phyloP scores from a whole-genome alignment of 2,329 filamentous ascomycete species.

The Aspergillus ochraceus region DNA sequence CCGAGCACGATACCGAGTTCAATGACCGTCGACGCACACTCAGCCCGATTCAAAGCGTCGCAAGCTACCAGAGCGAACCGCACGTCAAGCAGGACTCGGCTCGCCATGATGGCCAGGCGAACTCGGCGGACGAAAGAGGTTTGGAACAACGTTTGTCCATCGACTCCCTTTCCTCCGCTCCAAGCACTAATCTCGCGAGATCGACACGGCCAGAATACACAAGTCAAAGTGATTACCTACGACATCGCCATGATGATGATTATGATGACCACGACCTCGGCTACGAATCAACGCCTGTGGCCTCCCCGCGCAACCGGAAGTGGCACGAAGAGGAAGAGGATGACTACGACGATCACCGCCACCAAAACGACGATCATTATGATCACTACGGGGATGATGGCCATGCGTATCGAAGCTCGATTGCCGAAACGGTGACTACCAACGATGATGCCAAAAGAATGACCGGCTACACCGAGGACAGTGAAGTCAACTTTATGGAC shows the following conservation, averaged over 20 bases:
- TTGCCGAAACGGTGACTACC: constrained; percentile 48
- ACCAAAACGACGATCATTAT: background rate
- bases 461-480: constrained; percentile 57
- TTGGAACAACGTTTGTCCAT: constrained; percentile 53
- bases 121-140: constrained; percentile 63
- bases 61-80: constrained; percentile 74
- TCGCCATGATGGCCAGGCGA: constrained; percentile 50
- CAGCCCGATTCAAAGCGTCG: constrained; percentile 90
- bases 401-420: constrained; percentile 58
- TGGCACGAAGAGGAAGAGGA: constrained; percentile 29
- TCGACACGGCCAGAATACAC: constrained; percentile 57
- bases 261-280: constrained; percentile 36
- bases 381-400: constrained; percentile 19
- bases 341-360: constrained; percentile 40
- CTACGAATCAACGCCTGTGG: constrained; percentile 36
- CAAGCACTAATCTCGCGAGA: constrained; percentile 57
- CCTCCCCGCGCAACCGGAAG: constrained; percentile 19
- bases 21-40: constrained; percentile 68
- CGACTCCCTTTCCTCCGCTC: constrained; percentile 57
- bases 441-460: constrained; percentile 53
- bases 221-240: constrained; percentile 50
- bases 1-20: constrained; percentile 54
- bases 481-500: constrained; percentile 57
- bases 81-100: constrained; percentile 62
- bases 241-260: constrained; percentile 34